Base-by-base conservation (phyloP, 1,139 yeast species). In the Yarrowia galli region DNA sequence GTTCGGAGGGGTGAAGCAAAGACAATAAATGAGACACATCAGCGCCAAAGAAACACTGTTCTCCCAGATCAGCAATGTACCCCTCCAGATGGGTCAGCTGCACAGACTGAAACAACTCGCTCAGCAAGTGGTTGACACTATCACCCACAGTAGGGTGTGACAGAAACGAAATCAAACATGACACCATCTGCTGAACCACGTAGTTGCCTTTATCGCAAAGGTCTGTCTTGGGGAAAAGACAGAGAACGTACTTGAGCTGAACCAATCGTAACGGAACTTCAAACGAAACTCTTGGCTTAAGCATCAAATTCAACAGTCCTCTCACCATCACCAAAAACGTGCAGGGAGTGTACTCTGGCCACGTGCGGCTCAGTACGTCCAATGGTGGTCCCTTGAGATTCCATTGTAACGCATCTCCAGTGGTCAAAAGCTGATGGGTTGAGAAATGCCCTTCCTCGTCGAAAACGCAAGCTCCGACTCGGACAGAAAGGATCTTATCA, bases 41-140 rank as follows among this genome's bases (percentile, higher is more conserved):
- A 9, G 36, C 48, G 23, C 61, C 61, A 23, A 40, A n/a, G 10
- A 54, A 25, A 7, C 22, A 25, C 46, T 54, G 61, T 5, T 54
- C 61, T 40, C 61, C 61, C 2, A 54, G 48, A 25, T 54, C 61
- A 23, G 46, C 61, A 25, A 54, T 18, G 23, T n/a, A 25, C 5
- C 32, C 13, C 13, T 40, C 61, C 10, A 53, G 32, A 36, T 20
- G 28, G 9, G 18, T 18, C 3, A 36, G 9, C 6, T 28, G 5
- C 5, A 36, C 15, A 1, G 20, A 7, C 28, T 36, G 25, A 15
- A 54, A 25, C 8, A 54, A 4, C 0, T 16, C 61, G 18, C 36
- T 3, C 32, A 58, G 8, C 2, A 58, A n/a, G 43, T 58, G 64
- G 4, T 9, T 23, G 16, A 58, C 51, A 58, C 64, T 58, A 6